Conservation (phyloP, 768 basidiomycete genomes). For the Hygrocybe coccinea region DNA sequence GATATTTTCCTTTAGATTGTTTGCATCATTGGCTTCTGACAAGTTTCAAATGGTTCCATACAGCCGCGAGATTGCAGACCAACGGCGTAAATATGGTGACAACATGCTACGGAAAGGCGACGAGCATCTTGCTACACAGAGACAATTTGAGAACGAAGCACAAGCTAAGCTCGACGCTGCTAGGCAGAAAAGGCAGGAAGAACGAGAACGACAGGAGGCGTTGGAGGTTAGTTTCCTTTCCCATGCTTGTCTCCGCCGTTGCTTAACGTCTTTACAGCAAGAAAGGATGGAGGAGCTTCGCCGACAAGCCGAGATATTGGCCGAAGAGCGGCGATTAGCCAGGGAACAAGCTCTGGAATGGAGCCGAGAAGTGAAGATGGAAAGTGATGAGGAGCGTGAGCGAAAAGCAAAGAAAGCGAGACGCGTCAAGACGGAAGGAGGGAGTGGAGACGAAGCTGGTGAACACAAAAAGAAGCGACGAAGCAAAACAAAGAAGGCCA, state of each 20-base stretch:
- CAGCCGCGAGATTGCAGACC: conserved; percentile 79
- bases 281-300: conserved; percentile 59
- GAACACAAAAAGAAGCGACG: conserved; percentile 71
- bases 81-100: conserved; percentile 86
- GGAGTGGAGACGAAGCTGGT: conserved; percentile 49
- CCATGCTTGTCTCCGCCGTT: conserved; percentile 2
- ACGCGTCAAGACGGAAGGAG: conserved; percentile 50
- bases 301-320: conserved; percentile 71
- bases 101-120: conserved; percentile 77
- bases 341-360: conserved; percentile 78
- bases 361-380: conserved; percentile 63
- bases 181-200: conserved; percentile 71
- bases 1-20: conserved; percentile 52
- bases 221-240: conserved; percentile 51
- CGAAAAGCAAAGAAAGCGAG: conserved; percentile 51
- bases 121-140: conserved; percentile 71
- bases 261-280: conserved; percentile 45
- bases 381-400: conserved; percentile 78
- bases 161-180: conserved; percentile 73
- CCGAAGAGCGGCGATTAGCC: conserved; percentile 68
- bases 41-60: conserved; percentile 70
- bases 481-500: conserved; percentile 61
- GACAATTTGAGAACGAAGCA: conserved; percentile 64
- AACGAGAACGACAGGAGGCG: conserved; percentile 60
- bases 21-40: conserved; percentile 77